Evolutionary conservation across 2,329 filamentous ascomycete species (phyloP), one percentile per base, ranked within the genome.

Genomic region (Neobulgaria alba): DNA sequence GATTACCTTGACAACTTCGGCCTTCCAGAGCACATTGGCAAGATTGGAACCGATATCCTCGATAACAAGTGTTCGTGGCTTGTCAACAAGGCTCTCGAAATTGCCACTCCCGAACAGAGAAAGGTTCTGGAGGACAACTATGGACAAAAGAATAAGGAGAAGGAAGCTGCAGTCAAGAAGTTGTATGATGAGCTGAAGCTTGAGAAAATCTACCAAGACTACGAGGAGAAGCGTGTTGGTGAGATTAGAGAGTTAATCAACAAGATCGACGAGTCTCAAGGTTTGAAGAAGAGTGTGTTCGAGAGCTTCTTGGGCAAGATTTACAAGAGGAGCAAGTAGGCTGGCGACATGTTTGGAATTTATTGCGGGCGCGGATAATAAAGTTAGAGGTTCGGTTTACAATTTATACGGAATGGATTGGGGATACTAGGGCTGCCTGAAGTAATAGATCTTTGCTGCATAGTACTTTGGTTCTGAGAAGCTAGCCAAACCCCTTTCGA

Each of bases 11-110:
- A 98, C 73, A 94, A 93, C 69, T 98, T 92, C 60, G 92, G 90
- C 56, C 81, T 90, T 55, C 88, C 92, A 29, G 79, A 87, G 58
- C 77, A 88, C 59, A 92, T 98, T 62, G 92, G 92, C 65, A 98
- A 98, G 78, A 95, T 96, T 52, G 92, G 92, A 52, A 98, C 92
- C 46, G 92, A 98, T 60, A 98, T 98, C 65, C 82, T 89, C 73
- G 92, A 98, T 70, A 98, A 98, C 77, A 98, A 98, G 76, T 98
- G 92, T 75, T 93, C 86, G 31, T 98, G 92, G 92, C 71, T 98
- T 45, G 77, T 98, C 66, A 98, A 98, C 75, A 82, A 95, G 67
- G 92, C 92, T 34, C 73, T 98, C 45, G 74, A 79, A 62, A 75
- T 82, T 48, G 84, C 77, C 50, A 89, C 75, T 2, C 79, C 86